Evolutionary conservation across 495 filamentous ascomycete species (phyloP).

Genomic region (Penicillium cataractarum): DNA sequence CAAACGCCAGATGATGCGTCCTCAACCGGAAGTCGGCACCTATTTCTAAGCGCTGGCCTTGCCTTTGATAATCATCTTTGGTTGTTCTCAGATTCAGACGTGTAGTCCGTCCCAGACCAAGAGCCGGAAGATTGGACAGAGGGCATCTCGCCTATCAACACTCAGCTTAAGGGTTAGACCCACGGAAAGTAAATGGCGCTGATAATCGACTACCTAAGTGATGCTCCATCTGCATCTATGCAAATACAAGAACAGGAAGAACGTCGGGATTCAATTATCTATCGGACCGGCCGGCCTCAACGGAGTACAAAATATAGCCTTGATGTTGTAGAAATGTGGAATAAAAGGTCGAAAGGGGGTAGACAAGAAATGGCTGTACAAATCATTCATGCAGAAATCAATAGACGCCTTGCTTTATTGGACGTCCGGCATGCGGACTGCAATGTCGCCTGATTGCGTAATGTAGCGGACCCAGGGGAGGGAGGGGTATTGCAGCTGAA

Average conservation of each 20-base stretch:
- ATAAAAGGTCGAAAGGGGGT: conserved; percentile 19
- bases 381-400: conserved; percentile 24
- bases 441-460: conserved; percentile 94
- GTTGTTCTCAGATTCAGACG: neutral
- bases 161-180: neutral
- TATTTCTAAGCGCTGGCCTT: neutral
- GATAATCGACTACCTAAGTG: neutral
- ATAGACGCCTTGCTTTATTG: conserved; percentile 51
- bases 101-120: neutral
- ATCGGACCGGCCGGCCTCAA: conserved; percentile 41
- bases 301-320: conserved; percentile 22
- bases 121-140: neutral
- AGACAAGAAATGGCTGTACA: conserved; percentile 34
- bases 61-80: neutral
- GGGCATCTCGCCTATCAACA: neutral
- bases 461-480: conserved; percentile 99
- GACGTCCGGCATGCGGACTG: conserved; percentile 87
- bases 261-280: conserved; percentile 36
- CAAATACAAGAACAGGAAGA: neutral
- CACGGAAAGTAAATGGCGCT: neutral
- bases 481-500: conserved; percentile 92
- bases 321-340: conserved; percentile 8
- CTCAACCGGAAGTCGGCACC: no score
- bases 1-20: no score
- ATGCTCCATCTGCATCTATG: neutral